Evolutionary conservation across 352 stramenopile species (phyloP).

Genomic region (Phytophthora fragariaefolia): DNA sequence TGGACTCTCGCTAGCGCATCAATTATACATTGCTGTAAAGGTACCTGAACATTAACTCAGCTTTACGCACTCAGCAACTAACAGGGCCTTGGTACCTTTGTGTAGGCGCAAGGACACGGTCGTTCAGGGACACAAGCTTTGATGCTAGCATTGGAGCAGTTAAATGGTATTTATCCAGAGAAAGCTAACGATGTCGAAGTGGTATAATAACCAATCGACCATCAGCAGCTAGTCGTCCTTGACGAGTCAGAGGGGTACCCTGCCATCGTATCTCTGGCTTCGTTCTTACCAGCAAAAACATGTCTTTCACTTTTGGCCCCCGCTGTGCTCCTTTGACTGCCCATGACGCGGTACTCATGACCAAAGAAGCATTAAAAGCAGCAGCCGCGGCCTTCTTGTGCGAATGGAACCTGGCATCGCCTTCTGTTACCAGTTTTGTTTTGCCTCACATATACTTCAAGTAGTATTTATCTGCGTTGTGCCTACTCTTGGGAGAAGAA

Average conservation of each 20-base stretch:
- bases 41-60: constrained; percentile 23
- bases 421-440: too few species aligned
- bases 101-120: constrained; percentile 81
- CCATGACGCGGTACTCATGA: too few species aligned
- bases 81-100: constrained; percentile 1
- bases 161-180: constrained; percentile 78
- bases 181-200: constrained; percentile 50
- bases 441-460: too few species aligned
- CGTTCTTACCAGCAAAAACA: constrained; percentile 21
- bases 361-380: too few species aligned
- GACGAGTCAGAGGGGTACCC: too few species aligned
- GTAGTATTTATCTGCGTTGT: too few species aligned
- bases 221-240: not conserved
- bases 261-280: too few species aligned
- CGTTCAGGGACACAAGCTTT: constrained; percentile 85
- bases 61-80: constrained; percentile 7
- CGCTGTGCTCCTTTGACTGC: too few species aligned
- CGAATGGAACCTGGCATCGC: too few species aligned
- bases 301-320: constrained; percentile 8
- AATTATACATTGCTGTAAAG: constrained; percentile 89
- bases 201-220: constrained; percentile 32
- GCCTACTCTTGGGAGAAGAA: too few species aligned
- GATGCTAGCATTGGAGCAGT: constrained; percentile 86
- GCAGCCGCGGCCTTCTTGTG: too few species aligned
- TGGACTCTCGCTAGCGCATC: constrained; percentile 83